A percentile compares a stretch with the other conserved stretches of the same genome.
These are phyloP conservation scores for Fistulifera solaris DNA, from an alignment of 108 stramenopile genomes.

Conservation along the genomic window DNA sequence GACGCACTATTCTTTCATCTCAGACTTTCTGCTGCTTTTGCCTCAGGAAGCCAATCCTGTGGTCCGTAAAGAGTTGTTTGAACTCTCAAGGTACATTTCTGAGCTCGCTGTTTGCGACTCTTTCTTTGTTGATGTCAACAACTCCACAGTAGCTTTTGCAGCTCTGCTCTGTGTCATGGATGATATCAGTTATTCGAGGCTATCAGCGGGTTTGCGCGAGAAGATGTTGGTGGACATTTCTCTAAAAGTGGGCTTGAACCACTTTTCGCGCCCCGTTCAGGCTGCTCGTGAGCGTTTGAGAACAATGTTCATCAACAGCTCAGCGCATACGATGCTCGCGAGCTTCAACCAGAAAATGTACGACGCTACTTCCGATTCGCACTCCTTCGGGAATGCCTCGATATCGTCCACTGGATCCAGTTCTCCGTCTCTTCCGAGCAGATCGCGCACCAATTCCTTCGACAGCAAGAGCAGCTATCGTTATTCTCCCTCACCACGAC, in stretches of 20 bases:
- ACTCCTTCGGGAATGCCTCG: neutral
- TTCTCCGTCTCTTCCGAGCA: neutral
- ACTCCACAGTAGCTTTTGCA: slow-evolving; percentile 55
- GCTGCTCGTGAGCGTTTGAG: slow-evolving; percentile 6
- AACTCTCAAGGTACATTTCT: slow-evolving; percentile 50
- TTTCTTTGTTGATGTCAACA: slow-evolving; percentile 38
- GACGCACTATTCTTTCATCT: slow-evolving; percentile 50
- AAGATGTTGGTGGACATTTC: neutral
- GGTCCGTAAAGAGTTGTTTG: slow-evolving; percentile 53
- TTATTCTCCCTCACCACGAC: slow-evolving; percentile 6
- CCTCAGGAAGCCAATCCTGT: slow-evolving; percentile 35
- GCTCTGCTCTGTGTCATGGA: slow-evolving; percentile 53
- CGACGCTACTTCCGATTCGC: neutral
- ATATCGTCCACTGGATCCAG: slow-evolving; percentile 1
- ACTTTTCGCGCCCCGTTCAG: neutral
- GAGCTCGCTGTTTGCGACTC: slow-evolving; percentile 63
- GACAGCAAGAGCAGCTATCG: slow-evolving; percentile 6
- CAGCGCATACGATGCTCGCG: neutral
- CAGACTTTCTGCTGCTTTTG: slow-evolving; percentile 40
- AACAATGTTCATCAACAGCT: slow-evolving; percentile 4
- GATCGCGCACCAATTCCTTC: slow-evolving; percentile 1
- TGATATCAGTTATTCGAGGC: slow-evolving; percentile 6
- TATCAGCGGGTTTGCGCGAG: neutral
- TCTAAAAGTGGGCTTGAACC: neutral
- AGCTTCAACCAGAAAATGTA: neutral